Percentiles rank a stretch among this genome's conserved stretches.
These are phyloP conservation scores for Pseudozyma pruni DNA, from an alignment of 1,284 basidiomycete species.

Conservation along the genomic window DNA sequence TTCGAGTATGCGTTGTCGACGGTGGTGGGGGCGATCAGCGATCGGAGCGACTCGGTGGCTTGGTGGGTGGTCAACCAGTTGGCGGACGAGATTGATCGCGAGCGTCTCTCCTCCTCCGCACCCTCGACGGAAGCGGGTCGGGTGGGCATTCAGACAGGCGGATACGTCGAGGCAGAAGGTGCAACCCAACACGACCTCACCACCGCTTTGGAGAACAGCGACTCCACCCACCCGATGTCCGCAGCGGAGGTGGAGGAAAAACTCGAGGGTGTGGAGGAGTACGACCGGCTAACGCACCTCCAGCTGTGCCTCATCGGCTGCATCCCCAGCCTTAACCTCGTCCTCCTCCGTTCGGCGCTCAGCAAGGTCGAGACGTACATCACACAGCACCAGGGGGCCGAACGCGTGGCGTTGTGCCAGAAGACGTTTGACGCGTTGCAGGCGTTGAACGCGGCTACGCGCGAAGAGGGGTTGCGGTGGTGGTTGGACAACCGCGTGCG, in stretches of 20 bases:
- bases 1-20: constrained; percentile 58
- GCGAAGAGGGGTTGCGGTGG: constrained; percentile 64
- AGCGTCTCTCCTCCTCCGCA: constrained; percentile 4
- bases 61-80: constrained; percentile 61
- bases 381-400: constrained; percentile 18
- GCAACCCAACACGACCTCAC: constrained; percentile 22
- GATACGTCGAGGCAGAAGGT: constrained; percentile 13
- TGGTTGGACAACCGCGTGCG: constrained; percentile 58
- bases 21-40: constrained; percentile 57
- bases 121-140: neutral
- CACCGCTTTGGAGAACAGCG: constrained; percentile 9
- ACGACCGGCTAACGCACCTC: constrained; percentile 34
- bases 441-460: constrained; percentile 60
- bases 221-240: constrained; percentile 19
- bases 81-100: constrained; percentile 40
- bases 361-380: constrained; percentile 52
- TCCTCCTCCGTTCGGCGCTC: constrained; percentile 60
- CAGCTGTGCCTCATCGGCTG: constrained; percentile 51
- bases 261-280: constrained; percentile 3
- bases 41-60: constrained; percentile 56
- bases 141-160: constrained; percentile 12
- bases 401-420: constrained; percentile 40
- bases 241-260: too few species aligned
- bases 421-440: constrained; percentile 56
- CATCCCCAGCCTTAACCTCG: constrained; percentile 62